phyloP scores from a whole-genome alignment of 129 eudicot species.

The Helichrysum umbraculigerum region DNA sequence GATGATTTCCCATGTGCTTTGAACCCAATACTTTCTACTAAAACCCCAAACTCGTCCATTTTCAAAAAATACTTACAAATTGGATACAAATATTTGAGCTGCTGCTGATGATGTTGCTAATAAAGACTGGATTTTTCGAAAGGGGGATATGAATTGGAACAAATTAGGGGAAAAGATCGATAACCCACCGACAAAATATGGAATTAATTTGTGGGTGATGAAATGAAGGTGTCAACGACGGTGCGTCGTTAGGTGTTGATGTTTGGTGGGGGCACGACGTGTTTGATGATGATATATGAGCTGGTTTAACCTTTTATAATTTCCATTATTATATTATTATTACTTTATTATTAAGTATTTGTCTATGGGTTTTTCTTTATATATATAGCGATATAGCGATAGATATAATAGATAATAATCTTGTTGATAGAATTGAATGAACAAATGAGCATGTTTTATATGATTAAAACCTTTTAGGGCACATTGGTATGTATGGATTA shows the following conservation, averaged over 20 bases:
- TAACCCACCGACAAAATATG: background rate
- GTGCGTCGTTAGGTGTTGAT: background rate
- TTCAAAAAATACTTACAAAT: background rate
- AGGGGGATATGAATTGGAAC: background rate
- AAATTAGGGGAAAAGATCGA: background rate
- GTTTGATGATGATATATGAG: background rate
- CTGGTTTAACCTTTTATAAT: background rate
- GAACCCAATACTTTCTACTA: slow-evolving; percentile 86
- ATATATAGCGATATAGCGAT: too few species aligned
- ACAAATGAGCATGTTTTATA: too few species aligned
- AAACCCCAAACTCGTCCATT: slow-evolving; percentile 89
- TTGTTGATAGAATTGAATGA: too few species aligned
- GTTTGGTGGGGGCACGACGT: background rate
- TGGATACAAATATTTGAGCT: background rate
- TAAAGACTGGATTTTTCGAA: background rate
- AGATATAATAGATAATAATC: too few species aligned
- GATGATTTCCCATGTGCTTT: slow-evolving; percentile 73
- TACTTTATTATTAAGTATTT: too few species aligned
- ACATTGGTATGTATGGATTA: too few species aligned
- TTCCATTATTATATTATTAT: too few species aligned
- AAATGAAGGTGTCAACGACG: background rate
- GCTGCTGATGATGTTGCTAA: background rate
- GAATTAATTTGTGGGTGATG: background rate
- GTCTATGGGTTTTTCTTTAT: too few species aligned
- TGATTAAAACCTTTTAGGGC: too few species aligned